phyloP scores from a whole-genome alignment of 805 yeast genomes.

The Candida railenensis region DNA sequence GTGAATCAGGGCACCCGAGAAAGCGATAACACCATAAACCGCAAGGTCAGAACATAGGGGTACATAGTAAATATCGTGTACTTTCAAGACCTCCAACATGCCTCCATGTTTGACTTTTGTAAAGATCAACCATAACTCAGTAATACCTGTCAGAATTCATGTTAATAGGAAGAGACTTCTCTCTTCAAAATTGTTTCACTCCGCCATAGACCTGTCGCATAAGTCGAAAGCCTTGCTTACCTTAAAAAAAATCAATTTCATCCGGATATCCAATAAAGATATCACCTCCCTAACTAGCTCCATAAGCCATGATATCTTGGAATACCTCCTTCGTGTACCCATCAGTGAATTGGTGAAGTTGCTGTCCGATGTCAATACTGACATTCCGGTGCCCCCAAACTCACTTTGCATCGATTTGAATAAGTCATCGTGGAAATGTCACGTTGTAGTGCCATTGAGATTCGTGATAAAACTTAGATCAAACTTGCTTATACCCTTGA shows the following conservation, averaged over 20 bases:
- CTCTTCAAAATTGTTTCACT: slow-evolving; percentile 10
- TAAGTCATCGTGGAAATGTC: slow-evolving; percentile 21
- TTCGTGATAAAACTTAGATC: slow-evolving; percentile 10
- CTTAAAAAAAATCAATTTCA: slow-evolving; percentile 19
- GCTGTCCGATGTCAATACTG: slow-evolving; percentile 12
- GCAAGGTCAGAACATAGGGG: too few relatives aligned
- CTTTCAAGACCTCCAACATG: too few relatives aligned
- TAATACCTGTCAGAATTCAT: slow-evolving; percentile 21
- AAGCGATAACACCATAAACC: too few relatives aligned
- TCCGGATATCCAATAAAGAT: slow-evolving; percentile 24
- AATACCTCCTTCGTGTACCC: slow-evolving; percentile 2
- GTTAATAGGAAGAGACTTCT: slow-evolving; percentile 20
- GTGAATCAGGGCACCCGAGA: too few relatives aligned
- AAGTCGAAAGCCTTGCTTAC: slow-evolving; percentile 24
- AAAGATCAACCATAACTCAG: slow-evolving; percentile 12
- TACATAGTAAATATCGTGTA: too few relatives aligned
- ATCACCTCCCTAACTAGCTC: slow-evolving; percentile 17
- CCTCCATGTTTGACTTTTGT: slow-evolving; percentile 19
- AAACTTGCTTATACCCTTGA: neutral
- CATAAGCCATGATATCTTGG: slow-evolving; percentile 10
- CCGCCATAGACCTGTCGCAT: slow-evolving; percentile 12
- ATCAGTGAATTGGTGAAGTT: slow-evolving; percentile 4
- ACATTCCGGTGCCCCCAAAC: slow-evolving; percentile 7
- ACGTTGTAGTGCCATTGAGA: slow-evolving; percentile 17
- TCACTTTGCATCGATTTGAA: slow-evolving; percentile 9